Conservation (phyloP, 2,329 filamentous ascomycete genomes). For the Ampelomyces quisqualis region DNA sequence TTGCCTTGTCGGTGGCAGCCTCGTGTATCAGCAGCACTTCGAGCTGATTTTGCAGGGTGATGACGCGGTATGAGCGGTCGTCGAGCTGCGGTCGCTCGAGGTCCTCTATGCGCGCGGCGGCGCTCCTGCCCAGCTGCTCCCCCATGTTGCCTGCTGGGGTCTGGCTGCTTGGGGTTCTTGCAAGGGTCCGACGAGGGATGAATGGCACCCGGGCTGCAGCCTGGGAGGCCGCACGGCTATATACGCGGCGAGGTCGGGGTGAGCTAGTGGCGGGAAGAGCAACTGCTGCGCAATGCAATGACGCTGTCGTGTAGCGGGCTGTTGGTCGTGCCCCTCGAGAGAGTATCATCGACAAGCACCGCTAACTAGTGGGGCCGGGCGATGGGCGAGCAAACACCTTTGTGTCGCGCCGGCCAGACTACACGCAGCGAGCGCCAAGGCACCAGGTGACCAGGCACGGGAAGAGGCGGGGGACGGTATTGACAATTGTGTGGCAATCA, state of each 20-base stretch:
- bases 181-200: constrained; percentile 12
- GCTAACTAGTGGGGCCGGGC: constrained; percentile 16
- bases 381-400: constrained; percentile 5
- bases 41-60: constrained; percentile 80
- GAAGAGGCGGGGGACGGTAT: no score
- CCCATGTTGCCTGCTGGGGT: constrained; percentile 25
- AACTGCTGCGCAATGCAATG: constrained; percentile 14
- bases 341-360: constrained; percentile 32
- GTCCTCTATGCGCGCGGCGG: constrained; percentile 54
- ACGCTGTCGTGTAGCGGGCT: constrained; percentile 15
- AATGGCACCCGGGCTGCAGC: constrained; percentile 13
- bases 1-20: constrained; percentile 92
- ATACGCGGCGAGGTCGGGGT: constrained; percentile 19
- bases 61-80: constrained; percentile 82
- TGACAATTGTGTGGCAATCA: no score
- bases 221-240: constrained; percentile 16
- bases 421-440: no score
- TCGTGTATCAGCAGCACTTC: constrained; percentile 94
- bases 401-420: constrained; percentile 3
- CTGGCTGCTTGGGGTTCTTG: constrained; percentile 9
- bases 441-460: no score
- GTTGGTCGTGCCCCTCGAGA: constrained; percentile 17
- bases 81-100: constrained; percentile 84
- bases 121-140: constrained; percentile 30
- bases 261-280: constrained; percentile 21